These are phyloP conservation scores for Acanthamoeba quina DNA, from an alignment of 208 protist species.

Conservation along the genomic window DNA sequence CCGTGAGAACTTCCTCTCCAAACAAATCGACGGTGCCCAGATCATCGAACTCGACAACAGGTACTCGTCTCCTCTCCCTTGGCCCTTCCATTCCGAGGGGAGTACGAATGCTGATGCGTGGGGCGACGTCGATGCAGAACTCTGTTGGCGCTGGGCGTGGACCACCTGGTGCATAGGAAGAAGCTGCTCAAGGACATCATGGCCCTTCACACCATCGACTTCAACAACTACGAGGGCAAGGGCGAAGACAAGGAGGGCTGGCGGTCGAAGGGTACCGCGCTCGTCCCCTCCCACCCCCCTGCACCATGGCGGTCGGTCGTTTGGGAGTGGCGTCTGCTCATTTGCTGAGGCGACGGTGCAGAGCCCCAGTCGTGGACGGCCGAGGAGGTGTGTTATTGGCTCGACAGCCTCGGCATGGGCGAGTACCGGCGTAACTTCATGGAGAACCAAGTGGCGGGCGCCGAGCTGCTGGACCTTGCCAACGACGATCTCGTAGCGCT, in stretches of 20 bases:
- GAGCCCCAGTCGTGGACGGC: constrained; percentile 40
- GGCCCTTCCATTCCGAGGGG: background rate
- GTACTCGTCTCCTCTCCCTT: background rate
- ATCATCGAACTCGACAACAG: constrained; percentile 68
- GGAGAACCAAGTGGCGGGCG: constrained; percentile 50
- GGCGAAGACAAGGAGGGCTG: background rate
- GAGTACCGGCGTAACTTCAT: constrained; percentile 59
- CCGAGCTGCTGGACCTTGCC: constrained; percentile 52
- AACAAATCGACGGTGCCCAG: constrained; percentile 56
- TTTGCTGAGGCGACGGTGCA: background rate
- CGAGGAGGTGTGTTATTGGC: constrained; percentile 67
- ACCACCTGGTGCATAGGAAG: constrained; percentile 64
- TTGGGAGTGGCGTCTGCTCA: background rate
- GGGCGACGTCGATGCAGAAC: background rate
- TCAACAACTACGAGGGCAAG: constrained; percentile 41
- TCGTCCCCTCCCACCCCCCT: background rate
- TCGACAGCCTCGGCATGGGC: constrained; percentile 44
- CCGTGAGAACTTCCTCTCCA: constrained; percentile 58
- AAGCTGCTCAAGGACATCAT: constrained; percentile 71
- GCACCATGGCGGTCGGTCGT: no score
- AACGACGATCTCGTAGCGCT: constrained; percentile 61
- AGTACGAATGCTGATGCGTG: background rate
- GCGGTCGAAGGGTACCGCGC: background rate
- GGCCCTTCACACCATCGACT: constrained; percentile 39
- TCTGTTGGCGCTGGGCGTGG: constrained; percentile 54